Base-by-base conservation (phyloP, 176 grass and related monocot genomes). In the Raddia distichophylla region DNA sequence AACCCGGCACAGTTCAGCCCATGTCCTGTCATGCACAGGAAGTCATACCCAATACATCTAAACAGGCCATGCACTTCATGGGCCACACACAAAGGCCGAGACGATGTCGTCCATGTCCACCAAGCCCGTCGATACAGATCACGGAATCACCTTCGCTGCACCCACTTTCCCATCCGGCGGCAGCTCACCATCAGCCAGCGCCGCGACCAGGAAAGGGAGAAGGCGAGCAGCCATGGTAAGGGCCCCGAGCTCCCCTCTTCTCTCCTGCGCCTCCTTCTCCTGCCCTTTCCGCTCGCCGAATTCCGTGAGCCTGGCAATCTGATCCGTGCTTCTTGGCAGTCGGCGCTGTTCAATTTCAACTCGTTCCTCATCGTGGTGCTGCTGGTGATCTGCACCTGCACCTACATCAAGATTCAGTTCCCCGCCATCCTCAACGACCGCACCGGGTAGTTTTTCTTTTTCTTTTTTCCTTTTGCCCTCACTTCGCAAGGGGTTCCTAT, bases 351-450 rank as follows among this genome's bases (percentile, higher is more conserved):
- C 87, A 97, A 97, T 69, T 97, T 97, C 85, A 86, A 97, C 73
- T 94, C 94, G 8, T 97, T 97, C 87, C 89, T 94, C 6, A 97
- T 83, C 16, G 94, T 97, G 75, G 91, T 97, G 64, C 77, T 97
- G 82, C 89, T 97, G 48, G 85, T 94, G 79, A 97, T 97, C 94
- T 97, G 94, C 87, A 94, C 91, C 44, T 97, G 89, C 66, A 90
- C 89, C 82, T 97, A 97, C 80, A 77, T 97, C 79, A 97, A 97
- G 94, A 94, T 91, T 71, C 94, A 97, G 82, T 97, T 97, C 79
- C 91, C 94, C 7, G 85, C 87, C 48, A 91, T 97, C 67, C 94
- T 97, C 75, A 93, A 92, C 80, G 74, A 83, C 10, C 86, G 86
- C 67, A 88, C 80, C 9, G 85, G 86, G 86, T 88, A 88, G 45